Percentiles rank a stretch among this genome's conserved stretches.
Evolutionary conservation across 805 yeast genomes (phyloP).

Genomic region (Suhomyces xylopsoci): DNA sequence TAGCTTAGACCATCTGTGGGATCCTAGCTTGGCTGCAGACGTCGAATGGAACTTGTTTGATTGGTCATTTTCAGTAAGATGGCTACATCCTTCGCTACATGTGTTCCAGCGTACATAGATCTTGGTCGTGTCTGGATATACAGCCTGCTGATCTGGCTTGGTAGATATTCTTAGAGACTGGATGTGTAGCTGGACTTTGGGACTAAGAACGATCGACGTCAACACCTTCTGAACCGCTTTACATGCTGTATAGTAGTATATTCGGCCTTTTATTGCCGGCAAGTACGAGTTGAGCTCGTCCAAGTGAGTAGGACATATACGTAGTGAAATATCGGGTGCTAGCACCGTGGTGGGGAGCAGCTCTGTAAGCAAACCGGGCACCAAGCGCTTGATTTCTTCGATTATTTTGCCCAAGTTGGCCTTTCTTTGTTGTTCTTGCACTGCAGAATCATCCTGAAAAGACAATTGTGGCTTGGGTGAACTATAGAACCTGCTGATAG

Average conservation of each 20-base stretch:
- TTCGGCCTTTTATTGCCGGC: slow-evolving; percentile 55
- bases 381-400: slow-evolving; percentile 42
- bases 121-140: slow-evolving; percentile 45
- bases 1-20: slow-evolving; percentile 39
- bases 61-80: slow-evolving; percentile 26
- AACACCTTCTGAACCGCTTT: slow-evolving; percentile 55
- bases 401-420: slow-evolving; percentile 56
- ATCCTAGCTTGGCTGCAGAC: slow-evolving; percentile 37
- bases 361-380: slow-evolving; percentile 50
- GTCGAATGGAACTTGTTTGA: slow-evolving; percentile 23
- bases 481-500: slow-evolving; percentile 1
- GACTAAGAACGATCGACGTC: slow-evolving; percentile 54
- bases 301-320: slow-evolving; percentile 55
- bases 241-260: slow-evolving; percentile 53
- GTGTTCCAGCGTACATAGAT: slow-evolving; percentile 57
- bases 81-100: slow-evolving; percentile 50
- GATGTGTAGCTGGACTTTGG: slow-evolving; percentile 53
- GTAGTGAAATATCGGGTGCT: slow-evolving; percentile 45
- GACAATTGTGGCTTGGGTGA: neutral
- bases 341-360: slow-evolving; percentile 45
- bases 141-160: slow-evolving; percentile 23
- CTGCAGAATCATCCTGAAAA: neutral
- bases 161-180: slow-evolving; percentile 36
- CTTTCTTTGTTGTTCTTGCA: slow-evolving; percentile 26
- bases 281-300: slow-evolving; percentile 44